Percentiles rank a stretch among this genome's conserved stretches.
Evolutionary conservation across 495 filamentous ascomycete species (phyloP).

Genomic region (Penicillium coffeae): DNA sequence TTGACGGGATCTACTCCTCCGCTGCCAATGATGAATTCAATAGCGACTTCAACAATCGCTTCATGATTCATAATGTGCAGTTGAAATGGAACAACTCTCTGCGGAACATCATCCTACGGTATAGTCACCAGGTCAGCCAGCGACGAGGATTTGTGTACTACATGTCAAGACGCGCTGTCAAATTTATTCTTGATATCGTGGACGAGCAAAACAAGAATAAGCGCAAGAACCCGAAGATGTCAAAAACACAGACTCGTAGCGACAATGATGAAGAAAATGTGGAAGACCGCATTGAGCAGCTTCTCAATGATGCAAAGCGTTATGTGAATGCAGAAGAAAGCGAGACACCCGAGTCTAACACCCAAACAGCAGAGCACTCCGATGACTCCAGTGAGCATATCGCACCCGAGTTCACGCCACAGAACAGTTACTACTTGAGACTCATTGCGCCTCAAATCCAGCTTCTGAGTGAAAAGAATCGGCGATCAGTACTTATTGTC

Average conservation of each 20-base stretch:
- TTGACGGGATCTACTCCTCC: slow-evolving; percentile 39
- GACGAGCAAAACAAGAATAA: slow-evolving; percentile 77
- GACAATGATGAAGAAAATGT: slow-evolving; percentile 61
- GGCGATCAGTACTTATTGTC: slow-evolving; percentile 86
- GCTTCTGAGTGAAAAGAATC: slow-evolving; percentile 95
- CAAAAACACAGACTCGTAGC: slow-evolving; percentile 20
- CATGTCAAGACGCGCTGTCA: slow-evolving; percentile 89
- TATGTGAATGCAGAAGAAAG: slow-evolving; percentile 72
- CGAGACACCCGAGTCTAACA: slow-evolving; percentile 30
- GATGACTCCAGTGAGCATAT: slow-evolving; percentile 70
- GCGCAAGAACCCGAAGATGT: slow-evolving; percentile 42
- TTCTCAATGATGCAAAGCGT: slow-evolving; percentile 79
- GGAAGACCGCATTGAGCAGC: slow-evolving; percentile 80
- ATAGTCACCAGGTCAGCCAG: slow-evolving; percentile 96
- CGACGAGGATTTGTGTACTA: slow-evolving; percentile 96
- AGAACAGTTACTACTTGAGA: slow-evolving; percentile 90
- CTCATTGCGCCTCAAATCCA: slow-evolving; percentile 97
- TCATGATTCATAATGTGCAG: slow-evolving; percentile 95
- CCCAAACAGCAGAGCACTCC: slow-evolving; percentile 24
- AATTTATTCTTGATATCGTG: slow-evolving; percentile 96
- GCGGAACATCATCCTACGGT: slow-evolving; percentile 92
- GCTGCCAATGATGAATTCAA: slow-evolving; percentile 57
- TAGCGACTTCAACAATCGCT: slow-evolving; percentile 96
- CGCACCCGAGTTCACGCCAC: slow-evolving; percentile 83
- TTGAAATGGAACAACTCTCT: slow-evolving; percentile 97